Percentiles rank a stretch among this genome's conserved stretches.
Evolutionary conservation across 164 flowering plant genomes (phyloP).

Genomic region (Hamamelis virginiana): DNA sequence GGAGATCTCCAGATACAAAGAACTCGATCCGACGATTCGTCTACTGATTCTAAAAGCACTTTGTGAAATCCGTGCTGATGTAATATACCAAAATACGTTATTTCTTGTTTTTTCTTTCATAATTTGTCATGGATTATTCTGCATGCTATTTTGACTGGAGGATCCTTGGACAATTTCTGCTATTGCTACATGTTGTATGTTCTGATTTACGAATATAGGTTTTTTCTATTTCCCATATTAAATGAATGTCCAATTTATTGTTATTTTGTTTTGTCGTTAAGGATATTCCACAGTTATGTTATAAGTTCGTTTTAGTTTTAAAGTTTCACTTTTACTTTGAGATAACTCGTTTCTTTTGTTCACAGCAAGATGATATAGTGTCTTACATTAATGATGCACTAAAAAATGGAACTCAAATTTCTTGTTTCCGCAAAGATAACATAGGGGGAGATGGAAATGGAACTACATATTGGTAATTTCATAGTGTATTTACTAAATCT

Average conservation of each 20-base stretch:
- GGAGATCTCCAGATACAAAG: conserved; percentile 64
- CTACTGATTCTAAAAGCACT: conserved; percentile 77
- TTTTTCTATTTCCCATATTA: neutral
- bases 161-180: neutral
- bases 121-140: neutral
- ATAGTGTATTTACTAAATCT: neutral
- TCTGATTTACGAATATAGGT: no score
- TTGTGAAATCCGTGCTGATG: conserved; percentile 81
- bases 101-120: conserved; percentile 1
- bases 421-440: conserved; percentile 61
- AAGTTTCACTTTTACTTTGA: neutral
- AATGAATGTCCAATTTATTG: neutral
- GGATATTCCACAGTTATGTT: neutral
- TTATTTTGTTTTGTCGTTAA: neutral
- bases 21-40: conserved; percentile 64
- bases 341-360: conserved; percentile 13
- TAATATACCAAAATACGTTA: conserved; percentile 25
- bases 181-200: neutral
- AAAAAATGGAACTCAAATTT: conserved; percentile 51
- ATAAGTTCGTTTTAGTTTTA: neutral
- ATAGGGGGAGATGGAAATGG: conserved; percentile 62
- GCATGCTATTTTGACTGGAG: conserved; percentile 1
- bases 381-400: conserved; percentile 52
- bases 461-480: conserved; percentile 64
- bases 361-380: conserved; percentile 72